Conservation (phyloP, 2,329 filamentous ascomycete species). For the Phaeosphaeria sp. region DNA sequence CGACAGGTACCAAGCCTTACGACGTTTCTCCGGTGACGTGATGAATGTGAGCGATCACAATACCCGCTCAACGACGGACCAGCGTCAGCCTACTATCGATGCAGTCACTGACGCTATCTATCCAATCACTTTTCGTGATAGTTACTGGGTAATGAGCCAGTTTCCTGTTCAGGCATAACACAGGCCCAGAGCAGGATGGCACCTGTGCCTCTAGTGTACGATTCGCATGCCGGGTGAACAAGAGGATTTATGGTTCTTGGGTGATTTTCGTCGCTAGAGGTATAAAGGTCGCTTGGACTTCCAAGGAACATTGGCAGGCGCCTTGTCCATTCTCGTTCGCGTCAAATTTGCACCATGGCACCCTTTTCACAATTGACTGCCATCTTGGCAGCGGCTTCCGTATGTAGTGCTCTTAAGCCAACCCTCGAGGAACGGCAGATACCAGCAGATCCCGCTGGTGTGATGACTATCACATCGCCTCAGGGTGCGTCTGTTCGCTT, state of each 20-base stretch:
- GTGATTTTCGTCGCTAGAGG: background rate
- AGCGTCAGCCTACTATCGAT: slow-evolving; percentile 17
- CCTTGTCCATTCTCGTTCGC: slow-evolving; percentile 9
- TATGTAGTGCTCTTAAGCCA: slow-evolving; percentile 28
- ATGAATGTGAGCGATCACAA: background rate
- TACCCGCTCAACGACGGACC: background rate
- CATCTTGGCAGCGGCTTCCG: slow-evolving; percentile 25
- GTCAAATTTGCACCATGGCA: slow-evolving; percentile 28
- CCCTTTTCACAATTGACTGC: slow-evolving; percentile 27
- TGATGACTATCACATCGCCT: slow-evolving; percentile 42
- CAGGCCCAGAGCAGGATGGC: slow-evolving; percentile 7
- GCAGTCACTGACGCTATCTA: slow-evolving; percentile 6
- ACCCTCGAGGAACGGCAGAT: slow-evolving; percentile 36
- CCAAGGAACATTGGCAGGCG: slow-evolving; percentile 3
- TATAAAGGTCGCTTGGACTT: slow-evolving; percentile 13
- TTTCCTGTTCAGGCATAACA: slow-evolving; percentile 21
- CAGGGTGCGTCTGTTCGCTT: slow-evolving; percentile 43
- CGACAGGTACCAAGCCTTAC: background rate
- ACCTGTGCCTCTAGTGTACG: background rate
- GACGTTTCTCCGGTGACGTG: slow-evolving; percentile 7
- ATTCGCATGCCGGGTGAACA: background rate
- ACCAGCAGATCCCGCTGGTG: slow-evolving; percentile 38
- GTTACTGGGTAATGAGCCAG: slow-evolving; percentile 5
- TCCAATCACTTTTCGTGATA: slow-evolving; percentile 11
- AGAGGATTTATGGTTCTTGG: background rate